Percentiles rank a stretch among this genome's conserved stretches.
Conservation (phyloP, 345 rosid genomes). For the Salix exigua region DNA sequence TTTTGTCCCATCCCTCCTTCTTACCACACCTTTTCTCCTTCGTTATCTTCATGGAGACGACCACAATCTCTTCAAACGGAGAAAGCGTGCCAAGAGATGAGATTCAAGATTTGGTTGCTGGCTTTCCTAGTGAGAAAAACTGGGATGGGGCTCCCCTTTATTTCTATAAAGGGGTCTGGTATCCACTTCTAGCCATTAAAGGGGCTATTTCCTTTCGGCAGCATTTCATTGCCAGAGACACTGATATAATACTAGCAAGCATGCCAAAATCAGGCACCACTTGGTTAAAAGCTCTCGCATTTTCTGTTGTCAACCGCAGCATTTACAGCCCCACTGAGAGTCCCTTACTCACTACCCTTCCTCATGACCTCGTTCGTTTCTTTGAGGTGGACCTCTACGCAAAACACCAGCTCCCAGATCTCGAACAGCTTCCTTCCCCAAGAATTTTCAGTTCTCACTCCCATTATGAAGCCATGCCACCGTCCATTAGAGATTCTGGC, state of each 20-base stretch:
- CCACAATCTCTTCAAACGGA: too few relatives aligned
- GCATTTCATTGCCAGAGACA: too few relatives aligned
- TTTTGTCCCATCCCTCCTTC: rapidly evolving
- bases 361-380: conserved; percentile 43
- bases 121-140: conserved; percentile 54
- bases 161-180: conserved; percentile 67
- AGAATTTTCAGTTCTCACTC: neutral
- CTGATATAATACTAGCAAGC: too few relatives aligned
- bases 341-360: conserved; percentile 11
- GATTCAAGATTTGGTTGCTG: too few relatives aligned
- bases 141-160: conserved; percentile 62
- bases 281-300: too few relatives aligned
- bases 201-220: conserved; percentile 22
- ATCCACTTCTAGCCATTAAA: conserved; percentile 56
- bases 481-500: neutral
- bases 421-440: conserved; percentile 16
- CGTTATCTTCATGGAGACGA: too few relatives aligned
- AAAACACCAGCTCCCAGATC: neutral
- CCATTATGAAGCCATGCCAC: too few relatives aligned
- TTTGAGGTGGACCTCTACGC: conserved; percentile 26
- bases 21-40: too few relatives aligned
- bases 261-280: too few relatives aligned
- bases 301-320: too few relatives aligned
- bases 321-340: too few relatives aligned
- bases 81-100: too few relatives aligned